phyloP scores from a whole-genome alignment of 73 alveolate species.

The Tetrahymena thermophila region DNA sequence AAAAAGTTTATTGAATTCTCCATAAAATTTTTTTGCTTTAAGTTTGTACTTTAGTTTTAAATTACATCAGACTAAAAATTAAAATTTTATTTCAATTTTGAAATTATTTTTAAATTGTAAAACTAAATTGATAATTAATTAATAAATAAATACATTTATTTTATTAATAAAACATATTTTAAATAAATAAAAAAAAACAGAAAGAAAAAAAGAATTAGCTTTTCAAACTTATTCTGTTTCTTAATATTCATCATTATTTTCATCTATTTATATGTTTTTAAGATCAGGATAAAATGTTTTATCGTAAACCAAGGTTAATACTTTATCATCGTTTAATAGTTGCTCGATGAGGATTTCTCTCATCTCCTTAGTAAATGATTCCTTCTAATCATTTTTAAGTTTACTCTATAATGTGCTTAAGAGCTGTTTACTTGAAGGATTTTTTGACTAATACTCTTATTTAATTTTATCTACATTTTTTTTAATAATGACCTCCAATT shows the following conservation, averaged over 20 bases:
- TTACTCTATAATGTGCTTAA: background rate
- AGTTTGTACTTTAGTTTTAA: too few relatives aligned
- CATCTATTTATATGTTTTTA: background rate
- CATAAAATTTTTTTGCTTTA: too few relatives aligned
- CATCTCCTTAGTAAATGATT: conserved; percentile 2
- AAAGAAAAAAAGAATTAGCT: background rate
- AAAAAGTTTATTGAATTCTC: too few relatives aligned
- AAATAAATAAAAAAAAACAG: too few relatives aligned
- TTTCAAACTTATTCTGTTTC: background rate
- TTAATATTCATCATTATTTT: background rate
- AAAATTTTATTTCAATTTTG: too few relatives aligned
- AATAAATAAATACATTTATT: too few relatives aligned
- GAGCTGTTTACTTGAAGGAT: background rate
- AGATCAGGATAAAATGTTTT: conserved; percentile 28
- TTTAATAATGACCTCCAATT: conserved; percentile 54
- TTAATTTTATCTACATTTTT: conserved; percentile 72
- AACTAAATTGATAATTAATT: too few relatives aligned
- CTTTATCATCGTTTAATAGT: conserved; percentile 27
- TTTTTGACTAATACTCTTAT: conserved; percentile 42
- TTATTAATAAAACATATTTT: too few relatives aligned
- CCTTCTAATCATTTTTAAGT: background rate
- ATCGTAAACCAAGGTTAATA: conserved; percentile 32
- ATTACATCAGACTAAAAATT: too few relatives aligned
- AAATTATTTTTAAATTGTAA: too few relatives aligned
- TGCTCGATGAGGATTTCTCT: conserved; percentile 30